These are phyloP conservation scores for Aspergillus alliaceus DNA, from an alignment of 2,329 filamentous ascomycete species.

Conservation along the genomic window DNA sequence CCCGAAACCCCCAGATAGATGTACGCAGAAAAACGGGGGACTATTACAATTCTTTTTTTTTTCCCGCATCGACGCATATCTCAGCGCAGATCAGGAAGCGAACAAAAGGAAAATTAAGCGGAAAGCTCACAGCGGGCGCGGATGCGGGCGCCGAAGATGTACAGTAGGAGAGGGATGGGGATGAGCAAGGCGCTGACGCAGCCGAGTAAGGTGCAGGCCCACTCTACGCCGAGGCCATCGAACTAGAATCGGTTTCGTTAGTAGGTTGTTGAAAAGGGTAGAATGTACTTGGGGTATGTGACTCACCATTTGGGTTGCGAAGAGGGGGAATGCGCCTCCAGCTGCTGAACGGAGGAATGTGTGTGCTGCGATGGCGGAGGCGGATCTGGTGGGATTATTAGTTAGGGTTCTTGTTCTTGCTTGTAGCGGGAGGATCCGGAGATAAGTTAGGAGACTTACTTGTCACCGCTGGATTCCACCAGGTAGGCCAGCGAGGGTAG, in stretches of 20 bases:
- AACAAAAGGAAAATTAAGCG: background rate
- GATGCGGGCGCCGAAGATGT: conserved; percentile 11
- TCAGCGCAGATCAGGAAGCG: background rate
- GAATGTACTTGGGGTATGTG: background rate
- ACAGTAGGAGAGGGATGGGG: conserved; percentile 28
- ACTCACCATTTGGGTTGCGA: conserved; percentile 18
- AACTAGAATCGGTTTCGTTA: conserved; percentile 21
- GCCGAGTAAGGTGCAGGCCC: conserved; percentile 32
- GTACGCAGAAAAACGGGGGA: background rate
- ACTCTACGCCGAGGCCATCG: conserved; percentile 29
- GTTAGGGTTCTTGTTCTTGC: background rate
- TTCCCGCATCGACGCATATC: background rate
- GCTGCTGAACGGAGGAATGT: conserved; percentile 48
- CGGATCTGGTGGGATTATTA: conserved; percentile 36
- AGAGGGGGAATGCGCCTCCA: conserved; percentile 39
- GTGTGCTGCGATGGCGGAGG: conserved; percentile 51
- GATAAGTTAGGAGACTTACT: background rate
- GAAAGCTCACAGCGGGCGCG: background rate
- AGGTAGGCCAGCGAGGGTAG: conserved; percentile 50
- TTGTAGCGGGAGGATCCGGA: background rate
- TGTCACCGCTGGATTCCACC: conserved; percentile 30
- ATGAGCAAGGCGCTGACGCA: conserved; percentile 27
- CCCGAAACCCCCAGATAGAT: background rate
- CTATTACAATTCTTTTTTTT: background rate
- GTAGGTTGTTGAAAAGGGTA: background rate